phyloP scores from a whole-genome alignment of 495 filamentous ascomycete species.

The Hyphodiscus hymeniophilus region DNA sequence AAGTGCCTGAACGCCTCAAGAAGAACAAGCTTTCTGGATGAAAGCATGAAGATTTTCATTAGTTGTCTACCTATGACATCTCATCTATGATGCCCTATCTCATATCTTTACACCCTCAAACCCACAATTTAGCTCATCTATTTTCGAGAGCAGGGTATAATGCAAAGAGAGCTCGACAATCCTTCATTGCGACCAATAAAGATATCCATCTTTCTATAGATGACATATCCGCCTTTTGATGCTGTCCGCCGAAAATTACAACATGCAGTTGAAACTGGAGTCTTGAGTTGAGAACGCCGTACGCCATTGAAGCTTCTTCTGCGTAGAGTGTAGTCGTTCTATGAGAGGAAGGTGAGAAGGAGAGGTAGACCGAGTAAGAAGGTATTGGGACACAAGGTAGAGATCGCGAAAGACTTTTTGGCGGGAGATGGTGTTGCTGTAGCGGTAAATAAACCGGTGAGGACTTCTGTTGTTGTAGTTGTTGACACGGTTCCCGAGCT shows the following conservation, averaged over 20 bases:
- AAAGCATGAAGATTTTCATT: too few relatives aligned
- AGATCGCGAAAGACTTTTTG: constrained; percentile 15
- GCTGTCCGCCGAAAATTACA: too few relatives aligned
- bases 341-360: background rate
- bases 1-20: too few relatives aligned
- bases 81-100: too few relatives aligned
- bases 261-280: too few relatives aligned
- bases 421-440: constrained; percentile 27
- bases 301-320: too few relatives aligned
- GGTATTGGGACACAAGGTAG: background rate
- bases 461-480: constrained; percentile 22
- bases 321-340: too few relatives aligned
- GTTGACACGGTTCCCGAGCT: constrained; percentile 9
- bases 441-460: constrained; percentile 29
- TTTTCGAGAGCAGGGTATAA: constrained; percentile 7
- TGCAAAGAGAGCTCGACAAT: constrained; percentile 4
- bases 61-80: too few relatives aligned
- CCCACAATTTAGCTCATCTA: background rate
- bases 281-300: too few relatives aligned
- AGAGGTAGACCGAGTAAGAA: background rate
- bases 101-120: background rate
- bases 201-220: too few relatives aligned
- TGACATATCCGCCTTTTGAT: too few relatives aligned
- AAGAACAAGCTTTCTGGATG: too few relatives aligned
- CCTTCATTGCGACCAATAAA: background rate